Base-by-base conservation (phyloP, 192 early-diverging fungal genomes). In the Podila horticola region DNA sequence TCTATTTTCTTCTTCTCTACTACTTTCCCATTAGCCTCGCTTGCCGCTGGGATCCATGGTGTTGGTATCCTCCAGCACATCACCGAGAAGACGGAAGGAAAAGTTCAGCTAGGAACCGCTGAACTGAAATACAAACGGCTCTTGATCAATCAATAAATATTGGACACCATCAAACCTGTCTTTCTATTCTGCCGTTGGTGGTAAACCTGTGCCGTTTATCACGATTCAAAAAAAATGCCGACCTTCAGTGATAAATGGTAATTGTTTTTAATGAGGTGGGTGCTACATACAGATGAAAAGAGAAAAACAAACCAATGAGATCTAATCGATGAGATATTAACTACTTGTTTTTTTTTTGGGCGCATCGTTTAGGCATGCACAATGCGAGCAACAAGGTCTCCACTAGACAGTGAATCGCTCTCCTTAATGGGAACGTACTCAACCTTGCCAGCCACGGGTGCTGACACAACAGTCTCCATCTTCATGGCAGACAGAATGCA, bases 401-500 rank as follows among this genome's bases (percentile, higher is more conserved):
- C 95, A 17, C 94, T 90, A 8, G 87, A 88, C 36, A 98, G 82
- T 22, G 90, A 94, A 74, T 98, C 97, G 69, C 88, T 90, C 64
- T 93, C 88, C 48, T 86, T 84, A 28, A 97, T 88, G 29, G 87
- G 83, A 13, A 97, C 89, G 52, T 89, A 83, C 60, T 91, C 92
- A 57, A 98, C 86, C n/a, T 87, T 86, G 69, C 94, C 94, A 52
- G 92, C 87, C 29, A 91, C 88, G 8, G 96, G 88, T 12, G 95
- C 90, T 22, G 93, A 88, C 29, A 98, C 95, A 29, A 97, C 90
- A 5, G 96, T 98, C 86, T 98, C 97, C 94, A 96, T 96, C 88
- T 96, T 99, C 97, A 99, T 99, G n/a, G 97, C 97, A 67, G 92
- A 94, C 45, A 99, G 86, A 29, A 99, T 93, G 66, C 92, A 95